Conservation (phyloP, 2,329 filamentous ascomycete species). For the Talaromyces albobiverticillius region DNA sequence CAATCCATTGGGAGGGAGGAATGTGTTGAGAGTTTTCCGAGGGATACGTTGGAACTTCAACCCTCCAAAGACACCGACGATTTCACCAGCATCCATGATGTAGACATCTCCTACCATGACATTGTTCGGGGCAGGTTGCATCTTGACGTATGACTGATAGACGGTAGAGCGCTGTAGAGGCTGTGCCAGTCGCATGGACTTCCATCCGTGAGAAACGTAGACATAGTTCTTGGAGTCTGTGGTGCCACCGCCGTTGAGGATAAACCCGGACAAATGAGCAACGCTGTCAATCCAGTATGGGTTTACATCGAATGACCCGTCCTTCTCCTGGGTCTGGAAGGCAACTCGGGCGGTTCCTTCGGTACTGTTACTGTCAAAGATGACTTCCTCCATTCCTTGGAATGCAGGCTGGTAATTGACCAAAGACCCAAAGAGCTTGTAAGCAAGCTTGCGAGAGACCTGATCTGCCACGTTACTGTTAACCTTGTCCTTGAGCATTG, state of each 20-base stretch:
- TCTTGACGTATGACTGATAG: conserved; percentile 32
- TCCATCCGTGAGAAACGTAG: conserved; percentile 36
- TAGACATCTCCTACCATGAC: conserved; percentile 22
- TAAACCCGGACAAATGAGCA: conserved; percentile 35
- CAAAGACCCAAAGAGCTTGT: no score
- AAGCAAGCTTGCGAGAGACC: no score
- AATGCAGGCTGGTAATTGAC: no score
- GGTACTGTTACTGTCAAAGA: neutral
- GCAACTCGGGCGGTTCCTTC: conserved; percentile 27
- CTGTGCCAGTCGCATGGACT: conserved; percentile 24
- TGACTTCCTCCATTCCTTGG: no score
- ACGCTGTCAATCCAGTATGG: conserved; percentile 37
- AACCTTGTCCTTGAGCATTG: no score
- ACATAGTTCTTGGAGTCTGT: conserved; percentile 27
- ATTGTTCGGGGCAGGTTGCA: conserved; percentile 27
- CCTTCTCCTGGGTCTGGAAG: conserved; percentile 17
- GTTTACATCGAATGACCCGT: conserved; percentile 18
- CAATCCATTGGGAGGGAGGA: conserved; percentile 45
- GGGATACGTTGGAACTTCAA: conserved; percentile 18
- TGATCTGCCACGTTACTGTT: no score
- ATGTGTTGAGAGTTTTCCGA: conserved; percentile 22
- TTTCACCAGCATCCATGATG: conserved; percentile 26
- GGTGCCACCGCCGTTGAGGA: conserved; percentile 35
- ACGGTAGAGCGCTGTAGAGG: conserved; percentile 21
- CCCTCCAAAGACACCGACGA: conserved; percentile 10